phyloP scores from a whole-genome alignment of 805 yeast species.

The Suhomyces canberraensis region DNA sequence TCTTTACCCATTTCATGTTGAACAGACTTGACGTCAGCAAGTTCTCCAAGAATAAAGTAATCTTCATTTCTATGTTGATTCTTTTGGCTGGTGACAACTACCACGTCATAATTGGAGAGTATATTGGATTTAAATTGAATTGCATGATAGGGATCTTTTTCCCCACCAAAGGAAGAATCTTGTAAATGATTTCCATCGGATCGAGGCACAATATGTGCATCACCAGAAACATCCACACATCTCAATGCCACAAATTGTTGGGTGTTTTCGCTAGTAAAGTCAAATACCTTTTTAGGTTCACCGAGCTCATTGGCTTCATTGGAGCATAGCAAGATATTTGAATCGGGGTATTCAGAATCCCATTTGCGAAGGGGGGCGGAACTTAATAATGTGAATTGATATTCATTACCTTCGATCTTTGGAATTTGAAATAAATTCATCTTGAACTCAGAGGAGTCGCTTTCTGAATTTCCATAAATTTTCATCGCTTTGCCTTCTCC shows the following conservation, averaged over 20 bases:
- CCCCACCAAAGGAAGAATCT: constrained; percentile 59
- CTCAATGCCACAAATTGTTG: constrained; percentile 32
- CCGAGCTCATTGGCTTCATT: constrained; percentile 3
- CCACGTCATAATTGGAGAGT: constrained; percentile 44
- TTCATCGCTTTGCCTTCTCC: constrained; percentile 5
- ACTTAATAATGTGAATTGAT: constrained; percentile 19
- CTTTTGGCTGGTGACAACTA: constrained; percentile 44
- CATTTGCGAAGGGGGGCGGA: constrained; percentile 11
- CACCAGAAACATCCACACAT: constrained; percentile 46
- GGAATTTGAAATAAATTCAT: constrained; percentile 7
- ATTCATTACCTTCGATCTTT: background rate
- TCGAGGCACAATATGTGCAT: constrained; percentile 46
- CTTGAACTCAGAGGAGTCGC: background rate
- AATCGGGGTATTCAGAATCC: constrained; percentile 8
- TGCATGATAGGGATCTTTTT: constrained; percentile 45
- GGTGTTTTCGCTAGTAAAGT: constrained; percentile 38
- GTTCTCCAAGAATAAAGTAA: constrained; percentile 39
- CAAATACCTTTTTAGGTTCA: constrained; percentile 16
- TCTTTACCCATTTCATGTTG: constrained; percentile 24
- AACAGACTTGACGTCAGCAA: constrained; percentile 21
- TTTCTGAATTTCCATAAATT: constrained; percentile 1
- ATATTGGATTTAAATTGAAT: constrained; percentile 39
- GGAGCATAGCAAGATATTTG: constrained; percentile 20
- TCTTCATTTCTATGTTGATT: constrained; percentile 13
- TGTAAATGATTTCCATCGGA: constrained; percentile 41